Evolutionary conservation across 1,284 basidiomycete species (phyloP).

Genomic region (Agaricales sp.): DNA sequence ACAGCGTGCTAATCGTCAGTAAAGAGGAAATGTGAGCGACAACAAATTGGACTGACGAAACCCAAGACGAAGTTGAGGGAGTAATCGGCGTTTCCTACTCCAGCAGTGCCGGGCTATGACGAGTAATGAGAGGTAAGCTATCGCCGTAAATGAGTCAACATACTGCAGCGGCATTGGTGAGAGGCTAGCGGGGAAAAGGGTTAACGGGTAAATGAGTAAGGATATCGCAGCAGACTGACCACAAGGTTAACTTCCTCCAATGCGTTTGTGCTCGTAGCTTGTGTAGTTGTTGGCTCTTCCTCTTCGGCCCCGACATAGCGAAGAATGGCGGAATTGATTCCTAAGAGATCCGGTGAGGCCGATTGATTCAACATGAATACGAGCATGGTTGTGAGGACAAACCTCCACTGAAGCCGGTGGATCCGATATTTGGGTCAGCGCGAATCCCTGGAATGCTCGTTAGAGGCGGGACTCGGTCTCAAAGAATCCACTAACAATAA

Average conservation of each 20-base stretch:
- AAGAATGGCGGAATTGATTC: conserved; percentile 31
- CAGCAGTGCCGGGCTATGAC: conserved; percentile 15
- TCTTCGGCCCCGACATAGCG: conserved; percentile 27
- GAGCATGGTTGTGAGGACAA: too few relatives aligned
- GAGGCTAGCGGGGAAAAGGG: conserved; percentile 11
- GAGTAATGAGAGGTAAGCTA: background rate
- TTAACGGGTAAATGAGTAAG: background rate
- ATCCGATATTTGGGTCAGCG: conserved; percentile 24
- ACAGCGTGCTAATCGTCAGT: conserved; percentile 7
- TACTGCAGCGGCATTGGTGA: conserved; percentile 14
- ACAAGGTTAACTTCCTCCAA: conserved; percentile 16
- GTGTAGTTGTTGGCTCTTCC: conserved; percentile 20
- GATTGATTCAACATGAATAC: too few relatives aligned
- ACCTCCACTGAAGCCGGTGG: conserved; percentile 20
- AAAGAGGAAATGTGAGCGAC: background rate
- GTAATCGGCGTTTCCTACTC: conserved; percentile 19
- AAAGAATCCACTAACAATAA: conserved; percentile 21
- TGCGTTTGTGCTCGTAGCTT: conserved; percentile 6
- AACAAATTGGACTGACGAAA: conserved; percentile 6
- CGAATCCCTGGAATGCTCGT: conserved; percentile 35
- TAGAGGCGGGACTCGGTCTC: conserved; percentile 25
- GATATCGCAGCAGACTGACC: conserved; percentile 1
- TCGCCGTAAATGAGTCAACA: background rate
- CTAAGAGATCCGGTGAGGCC: too few relatives aligned
- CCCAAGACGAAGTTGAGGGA: conserved; percentile 17